phyloP scores from a whole-genome alignment of 768 basidiomycete species.

The Russula griseocarnosa region DNA sequence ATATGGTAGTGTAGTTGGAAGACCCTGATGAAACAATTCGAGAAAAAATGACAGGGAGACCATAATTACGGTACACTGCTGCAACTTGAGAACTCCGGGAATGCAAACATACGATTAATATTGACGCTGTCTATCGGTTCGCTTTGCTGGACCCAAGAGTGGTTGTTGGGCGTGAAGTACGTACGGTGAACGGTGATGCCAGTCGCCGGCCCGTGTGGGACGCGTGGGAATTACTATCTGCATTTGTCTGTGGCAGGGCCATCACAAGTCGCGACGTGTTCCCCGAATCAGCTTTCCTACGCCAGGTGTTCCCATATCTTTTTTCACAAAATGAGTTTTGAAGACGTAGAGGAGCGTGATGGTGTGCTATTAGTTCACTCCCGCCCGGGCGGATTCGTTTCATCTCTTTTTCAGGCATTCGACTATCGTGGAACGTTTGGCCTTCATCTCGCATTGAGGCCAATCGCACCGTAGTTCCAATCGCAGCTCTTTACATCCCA shows the following conservation, averaged over 20 bases:
- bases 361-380: slow-evolving; percentile 46
- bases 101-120: not conserved
- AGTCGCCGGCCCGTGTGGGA: too few relatives aligned
- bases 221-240: slow-evolving; percentile 14
- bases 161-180: not conserved
- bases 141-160: not conserved
- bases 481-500: slow-evolving; percentile 96
- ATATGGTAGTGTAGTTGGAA: slow-evolving; percentile 1
- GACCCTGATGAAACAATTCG: not conserved
- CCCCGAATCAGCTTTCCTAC: slow-evolving; percentile 8
- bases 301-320: not conserved
- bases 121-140: not conserved
- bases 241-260: not conserved
- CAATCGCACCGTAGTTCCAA: slow-evolving; percentile 95
- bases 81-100: not conserved
- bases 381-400: not conserved
- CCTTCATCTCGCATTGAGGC: slow-evolving; percentile 97
- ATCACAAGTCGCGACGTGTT: slow-evolving; percentile 26
- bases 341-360: slow-evolving; percentile 96
- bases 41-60: not conserved
- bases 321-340: slow-evolving; percentile 57
- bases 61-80: not conserved
- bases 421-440: slow-evolving; percentile 99
- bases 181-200: too few relatives aligned
- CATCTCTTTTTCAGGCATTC: slow-evolving; percentile 56